phyloP scores from a whole-genome alignment of 352 stramenopile genomes.

The Pseudoperonospora humuli region DNA sequence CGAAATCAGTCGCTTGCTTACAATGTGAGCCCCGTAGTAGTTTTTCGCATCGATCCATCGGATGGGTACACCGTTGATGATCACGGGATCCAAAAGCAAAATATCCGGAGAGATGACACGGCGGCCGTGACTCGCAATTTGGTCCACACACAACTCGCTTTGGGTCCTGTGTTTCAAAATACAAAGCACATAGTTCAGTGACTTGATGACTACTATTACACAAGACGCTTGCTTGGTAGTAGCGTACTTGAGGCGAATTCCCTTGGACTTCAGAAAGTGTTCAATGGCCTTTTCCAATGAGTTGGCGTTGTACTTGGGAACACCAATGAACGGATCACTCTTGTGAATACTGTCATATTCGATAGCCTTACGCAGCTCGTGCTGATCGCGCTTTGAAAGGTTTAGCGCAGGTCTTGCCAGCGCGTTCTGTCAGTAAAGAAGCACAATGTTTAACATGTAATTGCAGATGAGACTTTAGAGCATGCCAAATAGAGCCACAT shows the following conservation, averaged over 20 bases:
- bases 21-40: conserved; percentile 85
- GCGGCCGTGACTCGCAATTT: conserved; percentile 53
- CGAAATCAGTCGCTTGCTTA: conserved; percentile 79
- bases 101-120: conserved; percentile 77
- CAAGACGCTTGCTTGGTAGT: not conserved
- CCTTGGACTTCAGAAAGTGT: conserved; percentile 60
- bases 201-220: not conserved
- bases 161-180: conserved; percentile 38
- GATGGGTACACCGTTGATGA: conserved; percentile 80
- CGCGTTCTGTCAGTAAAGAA: conserved; percentile 31
- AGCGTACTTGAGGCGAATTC: conserved; percentile 72
- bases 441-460: conserved; percentile 9
- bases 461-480: not conserved
- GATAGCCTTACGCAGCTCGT: conserved; percentile 59
- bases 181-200: not conserved
- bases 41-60: conserved; percentile 86
- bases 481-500: not conserved
- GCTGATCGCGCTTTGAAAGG: conserved; percentile 58
- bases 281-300: conserved; percentile 68
- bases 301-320: conserved; percentile 57
- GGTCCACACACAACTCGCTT: conserved; percentile 57
- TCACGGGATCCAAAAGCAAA: conserved; percentile 67
- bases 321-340: conserved; percentile 72
- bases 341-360: conserved; percentile 82
- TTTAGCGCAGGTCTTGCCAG: conserved; percentile 38